phyloP scores from a whole-genome alignment of 2,329 filamentous ascomycete species.

The Diatrype stigma region DNA sequence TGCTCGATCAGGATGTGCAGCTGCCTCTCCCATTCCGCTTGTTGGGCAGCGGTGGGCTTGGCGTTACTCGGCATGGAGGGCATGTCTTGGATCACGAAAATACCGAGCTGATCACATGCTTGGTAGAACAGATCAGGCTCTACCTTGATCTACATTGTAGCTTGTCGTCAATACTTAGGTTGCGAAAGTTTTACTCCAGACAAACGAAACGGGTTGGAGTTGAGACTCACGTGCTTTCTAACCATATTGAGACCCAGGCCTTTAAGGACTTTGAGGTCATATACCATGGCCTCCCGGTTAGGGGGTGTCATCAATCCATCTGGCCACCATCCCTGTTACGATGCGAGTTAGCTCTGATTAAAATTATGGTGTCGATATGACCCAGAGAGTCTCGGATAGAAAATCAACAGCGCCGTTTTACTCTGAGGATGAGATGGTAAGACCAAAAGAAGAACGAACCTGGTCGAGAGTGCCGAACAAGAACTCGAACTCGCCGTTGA shows the following conservation, averaged over 20 bases:
- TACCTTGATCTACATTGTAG: slow-evolving; percentile 53
- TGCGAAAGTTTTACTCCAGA: no score
- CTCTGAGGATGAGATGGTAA: neutral
- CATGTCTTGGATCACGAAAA: slow-evolving; percentile 71
- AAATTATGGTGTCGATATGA: no score
- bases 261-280: slow-evolving; percentile 61
- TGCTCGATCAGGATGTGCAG: slow-evolving; percentile 58
- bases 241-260: slow-evolving; percentile 65
- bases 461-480: slow-evolving; percentile 67
- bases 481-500: slow-evolving; percentile 68
- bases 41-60: slow-evolving; percentile 38
- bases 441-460: neutral
- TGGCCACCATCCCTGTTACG: slow-evolving; percentile 58
- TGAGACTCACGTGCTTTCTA: slow-evolving; percentile 59
- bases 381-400: no score
- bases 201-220: slow-evolving; percentile 1
- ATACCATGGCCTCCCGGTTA: slow-evolving; percentile 63
- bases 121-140: slow-evolving; percentile 64
- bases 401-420: no score
- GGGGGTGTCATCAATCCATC: slow-evolving; percentile 65
- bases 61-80: slow-evolving; percentile 52
- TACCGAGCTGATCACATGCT: slow-evolving; percentile 61
- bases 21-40: slow-evolving; percentile 52
- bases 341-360: no score
- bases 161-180: no score